A percentile compares a stretch with the other conserved stretches of the same genome.
Conservation (phyloP, 176 grass and related monocot genomes). For the Oryza longistaminata region DNA sequence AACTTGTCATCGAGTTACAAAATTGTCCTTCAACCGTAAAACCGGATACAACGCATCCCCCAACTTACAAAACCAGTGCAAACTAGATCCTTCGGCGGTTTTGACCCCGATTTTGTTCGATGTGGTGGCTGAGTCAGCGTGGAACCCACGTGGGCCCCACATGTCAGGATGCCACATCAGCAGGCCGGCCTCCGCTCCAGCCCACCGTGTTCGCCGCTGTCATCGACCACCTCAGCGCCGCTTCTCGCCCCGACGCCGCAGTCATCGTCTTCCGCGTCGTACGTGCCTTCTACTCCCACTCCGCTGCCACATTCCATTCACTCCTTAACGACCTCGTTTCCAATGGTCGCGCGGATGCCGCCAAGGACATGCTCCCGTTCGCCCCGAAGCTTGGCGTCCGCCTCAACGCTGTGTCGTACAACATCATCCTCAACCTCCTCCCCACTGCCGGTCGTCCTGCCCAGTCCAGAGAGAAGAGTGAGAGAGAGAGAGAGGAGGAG, state of each 20-base stretch:
- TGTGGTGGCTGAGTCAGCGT: too few species aligned
- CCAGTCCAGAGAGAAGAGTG: too few species aligned
- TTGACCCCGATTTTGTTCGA: too few species aligned
- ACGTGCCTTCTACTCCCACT: constrained; percentile 57
- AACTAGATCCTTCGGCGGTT: too few species aligned
- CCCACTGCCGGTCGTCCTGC: too few species aligned
- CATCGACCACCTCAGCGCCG: constrained; percentile 62
- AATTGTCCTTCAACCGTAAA: too few species aligned
- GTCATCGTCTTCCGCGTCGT: constrained; percentile 59
- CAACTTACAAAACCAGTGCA: too few species aligned
- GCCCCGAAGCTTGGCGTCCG: constrained; percentile 55
- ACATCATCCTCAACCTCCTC: constrained; percentile 62
- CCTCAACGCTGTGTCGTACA: constrained; percentile 77
- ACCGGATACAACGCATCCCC: too few species aligned
- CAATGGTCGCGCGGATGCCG: constrained; percentile 46
- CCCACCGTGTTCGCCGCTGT: constrained; percentile 54
- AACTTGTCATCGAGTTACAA: too few species aligned
- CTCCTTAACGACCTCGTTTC: constrained; percentile 64
- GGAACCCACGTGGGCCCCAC: accelerated
- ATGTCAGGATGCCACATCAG: too few species aligned
- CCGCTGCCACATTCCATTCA: constrained; percentile 67
- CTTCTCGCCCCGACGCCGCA: constrained; percentile 52
- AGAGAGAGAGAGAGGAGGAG: too few species aligned
- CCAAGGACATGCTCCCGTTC: constrained; percentile 45
- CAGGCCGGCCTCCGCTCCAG: constrained; percentile 35